Percentiles rank a stretch among this genome's conserved stretches.
Evolutionary conservation across 1,139 yeast genomes (phyloP).

Genomic region (Pichia inconspicua): DNA sequence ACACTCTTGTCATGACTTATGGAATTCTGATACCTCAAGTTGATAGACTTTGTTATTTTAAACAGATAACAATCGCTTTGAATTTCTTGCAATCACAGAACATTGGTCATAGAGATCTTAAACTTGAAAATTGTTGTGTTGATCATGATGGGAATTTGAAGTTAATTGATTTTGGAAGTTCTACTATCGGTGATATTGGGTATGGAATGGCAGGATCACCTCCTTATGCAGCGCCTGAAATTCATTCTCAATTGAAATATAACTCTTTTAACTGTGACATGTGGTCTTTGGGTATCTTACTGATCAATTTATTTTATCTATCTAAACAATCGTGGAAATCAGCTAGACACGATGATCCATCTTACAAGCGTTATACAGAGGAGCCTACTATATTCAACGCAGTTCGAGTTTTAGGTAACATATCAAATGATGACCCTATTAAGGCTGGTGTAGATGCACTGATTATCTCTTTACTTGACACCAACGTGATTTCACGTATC

Average conservation of each 20-base stretch:
- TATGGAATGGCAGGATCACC: constrained; percentile 47
- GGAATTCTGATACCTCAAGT: constrained; percentile 16
- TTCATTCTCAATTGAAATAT: constrained; percentile 32
- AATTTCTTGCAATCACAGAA: constrained; percentile 37
- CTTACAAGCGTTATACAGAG: background rate
- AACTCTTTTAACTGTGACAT: constrained; percentile 37
- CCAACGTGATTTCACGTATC: constrained; percentile 1
- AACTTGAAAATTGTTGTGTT: constrained; percentile 48
- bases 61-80: constrained; percentile 39
- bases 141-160: constrained; percentile 39
- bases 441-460: constrained; percentile 2
- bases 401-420: background rate
- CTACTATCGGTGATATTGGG: constrained; percentile 21
- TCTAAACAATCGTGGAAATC: constrained; percentile 27
- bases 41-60: constrained; percentile 38
- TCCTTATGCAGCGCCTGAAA: constrained; percentile 43
- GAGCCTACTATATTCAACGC: constrained; percentile 4
- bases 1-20: constrained; percentile 37
- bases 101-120: constrained; percentile 48
- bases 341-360: constrained; percentile 18
- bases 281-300: constrained; percentile 45
- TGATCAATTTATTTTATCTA: constrained; percentile 28
- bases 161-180: constrained; percentile 48
- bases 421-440: background rate
- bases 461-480: constrained; percentile 2